These are phyloP conservation scores for Suillus clintonianus DNA, from an alignment of 768 basidiomycete species.

Conservation along the genomic window DNA sequence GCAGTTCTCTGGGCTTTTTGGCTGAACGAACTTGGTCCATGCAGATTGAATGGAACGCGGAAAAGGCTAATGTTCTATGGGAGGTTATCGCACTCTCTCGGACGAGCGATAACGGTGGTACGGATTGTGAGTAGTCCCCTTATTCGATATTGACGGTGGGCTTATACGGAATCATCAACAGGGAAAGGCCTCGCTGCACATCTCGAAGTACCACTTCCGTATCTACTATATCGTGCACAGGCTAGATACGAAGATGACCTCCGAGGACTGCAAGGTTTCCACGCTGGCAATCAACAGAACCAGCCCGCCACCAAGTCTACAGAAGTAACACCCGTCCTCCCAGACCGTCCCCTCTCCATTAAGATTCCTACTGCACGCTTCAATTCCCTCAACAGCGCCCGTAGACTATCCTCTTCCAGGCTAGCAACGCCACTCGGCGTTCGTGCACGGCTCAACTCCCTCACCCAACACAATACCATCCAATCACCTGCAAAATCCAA, in stretches of 20 bases:
- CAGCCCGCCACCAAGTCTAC: slow-evolving; percentile 23
- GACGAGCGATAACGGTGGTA: slow-evolving; percentile 67
- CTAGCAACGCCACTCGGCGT: slow-evolving; percentile 60
- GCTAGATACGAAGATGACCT: slow-evolving; percentile 85
- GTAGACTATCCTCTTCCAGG: slow-evolving; percentile 40
- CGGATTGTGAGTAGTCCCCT: slow-evolving; percentile 65
- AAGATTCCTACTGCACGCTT: slow-evolving; percentile 4
- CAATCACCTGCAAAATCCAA: slow-evolving; percentile 35
- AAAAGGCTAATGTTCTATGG: slow-evolving; percentile 86
- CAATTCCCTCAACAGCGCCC: slow-evolving; percentile 8
- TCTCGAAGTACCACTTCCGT: slow-evolving; percentile 80
- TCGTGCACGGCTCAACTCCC: slow-evolving; percentile 70
- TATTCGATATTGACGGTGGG: neutral
- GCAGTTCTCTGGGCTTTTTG: neutral
- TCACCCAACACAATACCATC: slow-evolving; percentile 53
- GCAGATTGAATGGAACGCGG: slow-evolving; percentile 83
- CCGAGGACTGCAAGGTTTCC: slow-evolving; percentile 68
- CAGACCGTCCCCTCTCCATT: slow-evolving; percentile 5
- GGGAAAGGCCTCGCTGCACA: slow-evolving; percentile 85
- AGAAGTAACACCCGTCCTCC: slow-evolving; percentile 15
- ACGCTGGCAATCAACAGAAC: slow-evolving; percentile 45
- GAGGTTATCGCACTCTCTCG: slow-evolving; percentile 82
- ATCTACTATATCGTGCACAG: slow-evolving; percentile 82
- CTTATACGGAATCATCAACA: slow-evolving; percentile 28
- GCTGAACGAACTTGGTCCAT: slow-evolving; percentile 13